phyloP scores from a whole-genome alignment of 2,329 filamentous ascomycete species.

The Gremmenia infestans region DNA sequence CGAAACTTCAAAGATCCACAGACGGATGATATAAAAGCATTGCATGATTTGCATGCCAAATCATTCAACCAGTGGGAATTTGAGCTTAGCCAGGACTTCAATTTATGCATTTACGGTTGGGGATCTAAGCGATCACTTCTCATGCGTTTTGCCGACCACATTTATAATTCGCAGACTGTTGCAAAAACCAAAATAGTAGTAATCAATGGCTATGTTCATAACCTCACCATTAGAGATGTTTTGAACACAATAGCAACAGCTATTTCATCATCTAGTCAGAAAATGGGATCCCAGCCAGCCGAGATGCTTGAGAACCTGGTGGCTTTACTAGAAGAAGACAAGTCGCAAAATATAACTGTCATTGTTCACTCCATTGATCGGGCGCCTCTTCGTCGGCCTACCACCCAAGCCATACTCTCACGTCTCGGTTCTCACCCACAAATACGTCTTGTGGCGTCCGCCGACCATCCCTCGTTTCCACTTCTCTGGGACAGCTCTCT shows the following conservation, averaged over 20 bases:
- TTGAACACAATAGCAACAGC: constrained; percentile 64
- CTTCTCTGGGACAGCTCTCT: constrained; percentile 85
- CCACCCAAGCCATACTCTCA: constrained; percentile 67
- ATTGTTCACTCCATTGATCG: constrained; percentile 87
- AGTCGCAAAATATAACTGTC: constrained; percentile 51
- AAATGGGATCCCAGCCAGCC: constrained; percentile 48
- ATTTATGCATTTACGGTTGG: constrained; percentile 86
- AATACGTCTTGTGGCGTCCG: constrained; percentile 71
- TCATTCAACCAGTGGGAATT: constrained; percentile 92
- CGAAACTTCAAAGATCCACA: constrained; percentile 63
- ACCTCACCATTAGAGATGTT: constrained; percentile 63
- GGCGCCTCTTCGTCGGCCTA: constrained; percentile 64
- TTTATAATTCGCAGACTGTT: constrained; percentile 44
- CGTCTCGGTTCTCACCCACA: constrained; percentile 69
- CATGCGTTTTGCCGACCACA: constrained; percentile 67
- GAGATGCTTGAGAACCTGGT: constrained; percentile 65
- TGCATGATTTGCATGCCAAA: constrained; percentile 70
- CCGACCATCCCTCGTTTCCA: constrained; percentile 82
- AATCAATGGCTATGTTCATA: constrained; percentile 77
- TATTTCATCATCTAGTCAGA: constrained; percentile 40
- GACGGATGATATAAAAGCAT: constrained; percentile 60
- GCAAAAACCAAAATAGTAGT: constrained; percentile 60
- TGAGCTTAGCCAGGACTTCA: constrained; percentile 81
- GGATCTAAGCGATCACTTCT: constrained; percentile 80
- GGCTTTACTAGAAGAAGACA: constrained; percentile 50